A percentile compares a stretch with the other conserved stretches of the same genome.
These are phyloP conservation scores for Rhynchospora tenuis DNA, from an alignment of 176 grass and related monocot species.

Conservation along the genomic window DNA sequence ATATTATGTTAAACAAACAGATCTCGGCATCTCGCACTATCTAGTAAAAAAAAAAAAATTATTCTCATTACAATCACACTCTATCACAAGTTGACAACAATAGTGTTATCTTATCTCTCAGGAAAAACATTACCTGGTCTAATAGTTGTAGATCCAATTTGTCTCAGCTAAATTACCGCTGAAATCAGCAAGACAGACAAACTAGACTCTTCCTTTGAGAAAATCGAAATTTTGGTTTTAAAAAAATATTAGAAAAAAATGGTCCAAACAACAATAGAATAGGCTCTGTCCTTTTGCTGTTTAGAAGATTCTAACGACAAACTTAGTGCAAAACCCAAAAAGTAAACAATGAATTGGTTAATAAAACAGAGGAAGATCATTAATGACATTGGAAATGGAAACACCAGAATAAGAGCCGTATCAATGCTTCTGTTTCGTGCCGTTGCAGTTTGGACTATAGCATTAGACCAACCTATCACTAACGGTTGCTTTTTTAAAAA, in stretches of 20 bases:
- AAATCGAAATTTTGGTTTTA: not conserved
- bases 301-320: conserved; percentile 54
- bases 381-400: not conserved
- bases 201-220: not conserved
- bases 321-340: not conserved
- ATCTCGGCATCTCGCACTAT: too few species aligned
- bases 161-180: not conserved
- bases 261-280: not conserved
- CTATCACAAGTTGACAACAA: too few species aligned
- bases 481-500: not conserved
- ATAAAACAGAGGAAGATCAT: not conserved
- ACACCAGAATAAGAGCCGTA: not conserved
- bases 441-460: conserved; percentile 12
- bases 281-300: conserved; percentile 40
- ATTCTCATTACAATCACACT: too few species aligned
- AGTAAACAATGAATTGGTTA: not conserved
- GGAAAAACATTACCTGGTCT: not conserved
- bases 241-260: not conserved
- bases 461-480: not conserved
- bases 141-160: not conserved
- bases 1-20: too few species aligned
- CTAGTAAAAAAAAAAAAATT: too few species aligned
- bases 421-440: conserved; percentile 17
- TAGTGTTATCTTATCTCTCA: not conserved
- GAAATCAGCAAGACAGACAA: not conserved